Evolutionary conservation across 306 rosid species (phyloP).

Genomic region (Senna tora): DNA sequence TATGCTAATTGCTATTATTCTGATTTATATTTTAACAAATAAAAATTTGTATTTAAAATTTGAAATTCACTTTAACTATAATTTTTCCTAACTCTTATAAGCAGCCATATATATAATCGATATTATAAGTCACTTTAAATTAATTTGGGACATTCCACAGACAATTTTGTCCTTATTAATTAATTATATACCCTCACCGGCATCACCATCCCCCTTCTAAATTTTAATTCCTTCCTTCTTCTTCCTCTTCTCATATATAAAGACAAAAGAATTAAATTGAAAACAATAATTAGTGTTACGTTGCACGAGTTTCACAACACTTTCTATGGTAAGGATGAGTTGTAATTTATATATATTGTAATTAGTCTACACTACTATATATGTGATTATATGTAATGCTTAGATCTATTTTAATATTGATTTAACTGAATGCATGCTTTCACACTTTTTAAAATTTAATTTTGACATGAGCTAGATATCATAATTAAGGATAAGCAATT

Average conservation of each 20-base stretch:
- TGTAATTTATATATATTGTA: background rate
- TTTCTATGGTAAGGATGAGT: background rate
- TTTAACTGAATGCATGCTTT: background rate
- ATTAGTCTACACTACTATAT: background rate
- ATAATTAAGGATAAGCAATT: background rate
- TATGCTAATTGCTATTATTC: no score
- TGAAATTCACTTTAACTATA: no score
- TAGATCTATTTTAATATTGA: background rate
- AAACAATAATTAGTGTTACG: background rate
- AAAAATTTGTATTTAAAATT: no score
- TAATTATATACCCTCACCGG: no score
- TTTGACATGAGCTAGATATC: background rate
- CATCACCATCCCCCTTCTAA: background rate
- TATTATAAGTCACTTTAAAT: no score
- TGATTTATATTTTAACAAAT: no score
- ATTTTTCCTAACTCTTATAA: no score
- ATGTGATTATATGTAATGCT: background rate
- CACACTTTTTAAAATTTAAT: background rate
- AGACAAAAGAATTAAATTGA: no score
- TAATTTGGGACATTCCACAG: no score
- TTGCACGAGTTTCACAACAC: background rate
- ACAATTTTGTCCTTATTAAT: no score
- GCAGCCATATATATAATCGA: no score
- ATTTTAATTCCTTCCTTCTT: no score
- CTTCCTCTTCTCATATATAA: background rate